Base-by-base conservation (phyloP, 495 filamentous ascomycete genomes). In the Oidiodendron maius region DNA sequence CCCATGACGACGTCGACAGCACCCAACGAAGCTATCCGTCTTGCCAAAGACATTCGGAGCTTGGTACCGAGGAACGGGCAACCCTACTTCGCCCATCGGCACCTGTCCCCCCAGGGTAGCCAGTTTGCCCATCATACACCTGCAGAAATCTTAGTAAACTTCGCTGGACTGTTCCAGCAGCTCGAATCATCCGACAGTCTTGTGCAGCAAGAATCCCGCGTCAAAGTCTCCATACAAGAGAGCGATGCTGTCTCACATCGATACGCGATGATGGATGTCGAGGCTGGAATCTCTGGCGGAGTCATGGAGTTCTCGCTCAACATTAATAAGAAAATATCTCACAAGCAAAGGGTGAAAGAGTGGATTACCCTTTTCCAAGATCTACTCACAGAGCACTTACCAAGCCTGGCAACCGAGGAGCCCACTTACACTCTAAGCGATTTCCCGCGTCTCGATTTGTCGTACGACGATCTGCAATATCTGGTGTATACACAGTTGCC, bases 21-120 rank as follows among this genome's bases (percentile, higher is more conserved):
- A 6, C 43, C 9, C 57, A 57, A 36, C 48, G 71, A 22, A 34
- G 61, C 32, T 64, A 70, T 24, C 66, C 60, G 3, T 48, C 75
- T 58, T 24, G 64, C 71, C 25, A 78, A 78, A 50, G 73, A 77
- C 52, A 59, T 60, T 17, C 61, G 71, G 21, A 64, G 72, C 28
- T 61, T 61, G 18, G 57, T 74, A 9, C 43, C 56, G 2, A 56
- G 61, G 35, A 65, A 66, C 39, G 71, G 67, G 5, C 61, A 67
- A 30, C 57, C 64, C 9, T 72, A 71, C 60, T 75, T 76, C 26
- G 68, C 74, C 0, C 65, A 66, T 34, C 39, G 53, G 13, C 59
- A 52, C 20, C 35, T 38, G 6, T 45, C 10, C 20, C 11, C n/a
- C 4, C 40, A 34, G 13, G 39, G 38, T 20, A 39, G 40, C 11